These are phyloP conservation scores for Parvularia atlantis DNA, from an alignment of 78 protist genomes.

Conservation along the genomic window DNA sequence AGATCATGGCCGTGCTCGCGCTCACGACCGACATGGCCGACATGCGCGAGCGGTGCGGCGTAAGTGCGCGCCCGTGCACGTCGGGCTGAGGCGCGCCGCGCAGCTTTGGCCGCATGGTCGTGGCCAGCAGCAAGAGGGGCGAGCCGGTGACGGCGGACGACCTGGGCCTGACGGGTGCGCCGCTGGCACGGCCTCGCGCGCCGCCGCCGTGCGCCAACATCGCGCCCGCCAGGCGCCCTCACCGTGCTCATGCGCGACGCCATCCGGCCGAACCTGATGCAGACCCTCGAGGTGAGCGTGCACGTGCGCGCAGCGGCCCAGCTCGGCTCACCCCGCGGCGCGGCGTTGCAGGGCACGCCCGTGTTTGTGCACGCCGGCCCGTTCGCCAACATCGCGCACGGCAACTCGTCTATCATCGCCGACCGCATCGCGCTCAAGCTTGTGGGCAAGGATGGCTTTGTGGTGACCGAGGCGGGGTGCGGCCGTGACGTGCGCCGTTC, in stretches of 20 bases:
- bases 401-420: constrained; percentile 87
- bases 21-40: constrained; percentile 61
- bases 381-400: constrained; percentile 97
- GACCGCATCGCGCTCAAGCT: constrained; percentile 82
- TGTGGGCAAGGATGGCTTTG: constrained; percentile 86
- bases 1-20: constrained; percentile 95
- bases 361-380: constrained; percentile 98
- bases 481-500: no score
- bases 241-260: constrained; percentile 71
- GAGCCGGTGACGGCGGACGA: constrained; percentile 87
- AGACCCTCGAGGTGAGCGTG: constrained; percentile 46
- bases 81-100: background rate
- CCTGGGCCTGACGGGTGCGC: constrained; percentile 90
- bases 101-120: constrained; percentile 39
- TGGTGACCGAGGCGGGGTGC: constrained; percentile 93
- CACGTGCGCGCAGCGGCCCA: background rate
- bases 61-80: background rate
- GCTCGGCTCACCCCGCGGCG: no score
- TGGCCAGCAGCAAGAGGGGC: constrained; percentile 48
- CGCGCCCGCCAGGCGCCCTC: no score
- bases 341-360: constrained; percentile 65
- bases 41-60: constrained; percentile 50
- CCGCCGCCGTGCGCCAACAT: no score
- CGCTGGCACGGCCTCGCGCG: no score
- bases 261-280: constrained; percentile 95